Evolutionary conservation across 2,329 filamentous ascomycete genomes (phyloP).

Genomic region (Ophiostoma angusticollis): DNA sequence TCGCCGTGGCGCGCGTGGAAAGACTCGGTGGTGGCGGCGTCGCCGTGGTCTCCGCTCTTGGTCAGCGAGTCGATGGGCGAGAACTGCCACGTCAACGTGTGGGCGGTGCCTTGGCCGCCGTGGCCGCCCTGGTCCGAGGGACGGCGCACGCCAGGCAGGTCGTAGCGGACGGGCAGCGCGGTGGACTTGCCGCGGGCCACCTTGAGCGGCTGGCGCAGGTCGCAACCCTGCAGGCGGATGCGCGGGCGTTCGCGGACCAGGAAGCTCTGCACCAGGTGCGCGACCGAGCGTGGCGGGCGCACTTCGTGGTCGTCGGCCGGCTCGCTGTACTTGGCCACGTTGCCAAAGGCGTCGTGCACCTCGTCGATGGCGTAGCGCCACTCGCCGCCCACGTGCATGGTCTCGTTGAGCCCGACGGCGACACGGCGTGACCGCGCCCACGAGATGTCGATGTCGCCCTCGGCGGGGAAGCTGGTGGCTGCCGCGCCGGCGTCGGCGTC

Average conservation of each 20-base stretch:
- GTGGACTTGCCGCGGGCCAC: slow-evolving; percentile 62
- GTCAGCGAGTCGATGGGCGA: slow-evolving; percentile 59
- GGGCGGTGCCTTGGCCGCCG: slow-evolving; percentile 32
- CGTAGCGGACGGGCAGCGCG: slow-evolving; percentile 59
- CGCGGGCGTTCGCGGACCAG: slow-evolving; percentile 76
- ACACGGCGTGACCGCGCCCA: slow-evolving; percentile 73
- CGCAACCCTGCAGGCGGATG: slow-evolving; percentile 59
- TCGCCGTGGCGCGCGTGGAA: slow-evolving; percentile 48
- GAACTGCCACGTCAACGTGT: slow-evolving; percentile 71
- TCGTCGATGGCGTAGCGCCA: slow-evolving; percentile 91
- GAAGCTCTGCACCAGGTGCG: slow-evolving; percentile 62
- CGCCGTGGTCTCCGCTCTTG: slow-evolving; percentile 56
- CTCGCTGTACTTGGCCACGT: slow-evolving; percentile 61
- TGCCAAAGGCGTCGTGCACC: slow-evolving; percentile 82
- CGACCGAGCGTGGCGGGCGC: slow-evolving; percentile 42
- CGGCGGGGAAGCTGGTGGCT: slow-evolving; percentile 35
- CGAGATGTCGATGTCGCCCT: slow-evolving; percentile 52
- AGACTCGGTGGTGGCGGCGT: slow-evolving; percentile 42
- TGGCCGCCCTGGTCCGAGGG: slow-evolving; percentile 28
- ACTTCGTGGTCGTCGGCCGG: slow-evolving; percentile 55
- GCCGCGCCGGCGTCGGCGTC: background rate
- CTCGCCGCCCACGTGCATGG: slow-evolving; percentile 61
- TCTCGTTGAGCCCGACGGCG: slow-evolving; percentile 77
- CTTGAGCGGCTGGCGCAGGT: slow-evolving; percentile 66
- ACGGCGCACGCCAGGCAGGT: slow-evolving; percentile 43